Evolutionary conservation across 331 rosid species (phyloP), one percentile per base, ranked within the genome.

Genomic region (Telfairia occidentalis): DNA sequence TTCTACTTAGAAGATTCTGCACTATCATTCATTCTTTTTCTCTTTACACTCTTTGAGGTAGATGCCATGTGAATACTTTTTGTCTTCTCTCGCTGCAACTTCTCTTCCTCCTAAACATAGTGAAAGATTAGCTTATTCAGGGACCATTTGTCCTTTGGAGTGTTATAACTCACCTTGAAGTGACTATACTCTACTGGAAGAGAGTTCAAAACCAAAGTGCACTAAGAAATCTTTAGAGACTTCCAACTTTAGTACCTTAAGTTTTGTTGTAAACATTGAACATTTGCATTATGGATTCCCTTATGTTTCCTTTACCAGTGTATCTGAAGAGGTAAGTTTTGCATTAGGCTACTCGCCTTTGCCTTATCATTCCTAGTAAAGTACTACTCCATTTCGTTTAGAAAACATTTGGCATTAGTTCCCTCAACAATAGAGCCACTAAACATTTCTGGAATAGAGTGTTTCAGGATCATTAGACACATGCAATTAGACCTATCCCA

Each of bases 331-430:
- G 19, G 54, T 81, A 42, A 71, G 79, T 2, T 5, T 53, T 32
- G 9, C 52, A 81, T 16, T 63, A 65, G 66, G 45, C 12, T 71
- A 73, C 86, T 76, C n/a, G 58, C 71, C 67, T 75, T 77, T 1
- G 18, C 59, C 29, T 63, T 63, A 23, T 63, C 43, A 16, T 32
- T 63, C 18, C 13, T 32, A 5, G 19, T 13, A 64, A 64, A 32
- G 54, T 48, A 61, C 38, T 61, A 0, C 38, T 61, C 67, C 18
- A 61, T 26, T 28, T 61, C 19, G 2, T 32, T 18, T 9, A 61
- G n/a, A 34, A 61, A 42, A 8, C 48, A 8, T 42, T 42, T 42
- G 48, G 13, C 48, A 42, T 42, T 10, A 8, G 48, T 42, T 42
- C 13, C 12, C 48, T 42, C 15, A 42, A 42, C 15, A 8, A 42